Evolutionary conservation across 257 asterid genomes (phyloP).

Genomic region (Ilex aquifolium): DNA sequence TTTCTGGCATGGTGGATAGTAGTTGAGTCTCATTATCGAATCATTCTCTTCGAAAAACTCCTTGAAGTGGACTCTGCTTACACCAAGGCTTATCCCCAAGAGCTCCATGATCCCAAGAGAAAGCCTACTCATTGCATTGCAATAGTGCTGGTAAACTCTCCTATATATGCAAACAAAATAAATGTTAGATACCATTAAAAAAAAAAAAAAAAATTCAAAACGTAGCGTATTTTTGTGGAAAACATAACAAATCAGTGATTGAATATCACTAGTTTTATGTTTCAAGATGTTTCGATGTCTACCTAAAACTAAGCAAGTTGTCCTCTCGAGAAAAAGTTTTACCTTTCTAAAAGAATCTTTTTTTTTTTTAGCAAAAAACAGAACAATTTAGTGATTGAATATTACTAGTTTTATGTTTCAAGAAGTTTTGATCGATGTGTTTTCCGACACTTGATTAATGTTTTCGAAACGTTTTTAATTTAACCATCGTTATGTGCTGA

Average conservation of each 20-base stretch:
- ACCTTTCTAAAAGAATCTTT: too few species aligned
- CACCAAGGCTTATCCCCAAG: constrained; percentile 73
- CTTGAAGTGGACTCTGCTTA: constrained; percentile 31
- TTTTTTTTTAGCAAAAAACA: too few species aligned
- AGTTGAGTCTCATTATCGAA: constrained; percentile 83
- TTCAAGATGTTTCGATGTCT: too few species aligned
- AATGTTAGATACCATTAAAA: neutral
- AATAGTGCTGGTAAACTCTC: constrained; percentile 60
- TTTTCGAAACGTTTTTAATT: too few species aligned
- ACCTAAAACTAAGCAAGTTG: too few species aligned
- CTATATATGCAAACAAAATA: constrained; percentile 16
- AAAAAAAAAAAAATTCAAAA: neutral
- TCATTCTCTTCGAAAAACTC: constrained; percentile 65
- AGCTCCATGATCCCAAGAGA: constrained; percentile 87
- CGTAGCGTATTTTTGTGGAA: neutral
- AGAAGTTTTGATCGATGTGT: too few species aligned
- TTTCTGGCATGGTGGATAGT: constrained; percentile 79
- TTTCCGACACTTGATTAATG: too few species aligned
- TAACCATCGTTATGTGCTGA: too few species aligned
- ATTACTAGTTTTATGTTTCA: too few species aligned
- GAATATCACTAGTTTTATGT: too few species aligned
- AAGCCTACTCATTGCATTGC: constrained; percentile 61
- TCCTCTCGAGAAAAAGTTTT: too few species aligned
- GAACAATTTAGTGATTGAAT: too few species aligned
- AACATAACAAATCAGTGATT: neutral